Base-by-base conservation (phyloP, 2,329 filamentous ascomycete species). In the Colletotrichum endophyticum region DNA sequence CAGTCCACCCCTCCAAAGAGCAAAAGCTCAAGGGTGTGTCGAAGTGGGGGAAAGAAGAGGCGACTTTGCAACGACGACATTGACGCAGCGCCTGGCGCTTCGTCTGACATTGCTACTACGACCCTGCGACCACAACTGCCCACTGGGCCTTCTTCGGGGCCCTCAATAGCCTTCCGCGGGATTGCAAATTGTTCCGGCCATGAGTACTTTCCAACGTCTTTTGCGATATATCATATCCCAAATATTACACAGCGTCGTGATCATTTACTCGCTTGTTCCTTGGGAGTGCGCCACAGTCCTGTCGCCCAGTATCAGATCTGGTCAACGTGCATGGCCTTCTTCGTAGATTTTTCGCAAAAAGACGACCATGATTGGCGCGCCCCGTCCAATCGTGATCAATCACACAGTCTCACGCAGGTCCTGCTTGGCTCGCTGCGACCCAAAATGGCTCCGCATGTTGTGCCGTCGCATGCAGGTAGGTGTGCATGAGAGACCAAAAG, bases 161-260 rank as follows among this genome's bases (percentile, higher is more conserved):
- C 22, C 56, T 27, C 36, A 59, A 34, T 64, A 56, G 69, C 75
- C 72, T 49, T 75, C 79, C 78, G 75, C 77, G 74, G 78, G 78
- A 77, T 72, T 78, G 27, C 57, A 68, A 57, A 64, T 19, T n/a
- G 22, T 64, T 28, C 34, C 27, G 22, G 22, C 22, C 25, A 27
- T 6, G 9, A 22, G 39, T 49, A 19, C 7, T 34, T 61, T 63
- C 22, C 49, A 53, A 8, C 27, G 61, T 30, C 39, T 53, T 68
- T 69, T 68, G 61, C 73, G 63, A 75, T 73, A 64, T 34, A 57
- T 75, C 73, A 68, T 34, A 34, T 75, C 32, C 56, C 25, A 34
- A 59, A 72, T 49, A 56, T 56, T 66, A 66, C 73, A 27, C 53
- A 64, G 63, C 67, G 59, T 44, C 49, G 32, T 56, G 39, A 59